A percentile compares a stretch with the other conserved stretches of the same genome.
Evolutionary conservation across 73 alveolate species (phyloP).

Genomic region (Urostyla sp.): DNA sequence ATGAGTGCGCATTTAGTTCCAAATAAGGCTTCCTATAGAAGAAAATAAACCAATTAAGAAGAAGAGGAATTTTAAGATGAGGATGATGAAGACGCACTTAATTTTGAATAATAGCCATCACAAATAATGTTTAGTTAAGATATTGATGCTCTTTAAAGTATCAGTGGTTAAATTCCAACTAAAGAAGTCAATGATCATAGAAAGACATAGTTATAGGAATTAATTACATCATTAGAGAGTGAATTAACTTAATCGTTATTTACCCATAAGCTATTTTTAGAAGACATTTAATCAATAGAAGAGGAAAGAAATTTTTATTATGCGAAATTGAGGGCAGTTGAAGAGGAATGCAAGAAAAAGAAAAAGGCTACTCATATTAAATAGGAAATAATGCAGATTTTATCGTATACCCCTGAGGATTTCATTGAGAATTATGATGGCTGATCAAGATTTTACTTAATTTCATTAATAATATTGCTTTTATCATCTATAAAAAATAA

Average conservation of each 20-base stretch:
- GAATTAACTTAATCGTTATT: slow-evolving; percentile 71
- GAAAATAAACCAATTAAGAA: slow-evolving; percentile 3
- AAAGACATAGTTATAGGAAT: slow-evolving; percentile 63
- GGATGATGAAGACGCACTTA: slow-evolving; percentile 33
- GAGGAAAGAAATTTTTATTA: slow-evolving; percentile 82
- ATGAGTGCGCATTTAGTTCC: slow-evolving; percentile 74
- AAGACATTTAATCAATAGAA: slow-evolving; percentile 74
- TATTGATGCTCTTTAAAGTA: not conserved
- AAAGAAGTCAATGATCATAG: slow-evolving; percentile 69
- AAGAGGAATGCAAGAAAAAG: slow-evolving; percentile 57
- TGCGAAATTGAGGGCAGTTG: slow-evolving; percentile 69
- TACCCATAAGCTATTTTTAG: slow-evolving; percentile 75
- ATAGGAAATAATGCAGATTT: slow-evolving; percentile 56
- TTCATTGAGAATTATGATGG: slow-evolving; percentile 51
- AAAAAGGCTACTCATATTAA: slow-evolving; percentile 51
- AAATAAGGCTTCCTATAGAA: slow-evolving; percentile 45
- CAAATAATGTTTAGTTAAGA: not conserved
- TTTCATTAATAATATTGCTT: too few species aligned
- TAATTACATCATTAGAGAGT: slow-evolving; percentile 71
- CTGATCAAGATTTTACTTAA: too few species aligned
- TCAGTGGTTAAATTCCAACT: not conserved
- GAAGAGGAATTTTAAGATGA: not conserved
- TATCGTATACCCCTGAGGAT: slow-evolving; percentile 75
- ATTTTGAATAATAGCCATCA: slow-evolving; percentile 14
- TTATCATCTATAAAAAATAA: too few species aligned